A percentile compares a stretch with the other conserved stretches of the same genome.
Evolutionary conservation across 2,329 filamentous ascomycete species (phyloP).

Genomic region (Calonectria fujianensis): DNA sequence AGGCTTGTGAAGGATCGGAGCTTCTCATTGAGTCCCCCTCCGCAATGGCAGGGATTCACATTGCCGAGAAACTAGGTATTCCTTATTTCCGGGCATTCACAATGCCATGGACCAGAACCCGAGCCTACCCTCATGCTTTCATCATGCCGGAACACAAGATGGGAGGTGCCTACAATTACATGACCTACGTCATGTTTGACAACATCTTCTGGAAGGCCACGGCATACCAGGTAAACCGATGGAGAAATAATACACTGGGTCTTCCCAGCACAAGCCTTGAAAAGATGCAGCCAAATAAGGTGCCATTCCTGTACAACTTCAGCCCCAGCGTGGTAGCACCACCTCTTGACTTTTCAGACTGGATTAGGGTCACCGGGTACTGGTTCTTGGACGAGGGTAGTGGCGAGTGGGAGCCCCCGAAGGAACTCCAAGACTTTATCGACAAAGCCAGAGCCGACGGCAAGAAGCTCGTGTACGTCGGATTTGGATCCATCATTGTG

Average conservation of each 20-base stretch:
- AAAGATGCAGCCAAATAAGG: slow-evolving; percentile 96
- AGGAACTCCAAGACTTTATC: slow-evolving; percentile 88
- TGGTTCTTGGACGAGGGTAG: slow-evolving; percentile 93
- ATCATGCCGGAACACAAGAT: slow-evolving; percentile 94
- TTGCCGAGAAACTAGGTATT: slow-evolving; percentile 92
- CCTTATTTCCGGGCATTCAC: slow-evolving; percentile 98
- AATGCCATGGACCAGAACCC: slow-evolving; percentile 98
- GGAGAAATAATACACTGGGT: slow-evolving; percentile 87
- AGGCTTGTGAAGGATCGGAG: slow-evolving; percentile 89
- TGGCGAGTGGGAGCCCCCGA: slow-evolving; percentile 81
- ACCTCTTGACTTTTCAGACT: slow-evolving; percentile 96
- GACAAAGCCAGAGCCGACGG: slow-evolving; percentile 84
- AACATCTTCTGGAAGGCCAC: slow-evolving; percentile 98
- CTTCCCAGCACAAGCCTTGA: slow-evolving; percentile 88
- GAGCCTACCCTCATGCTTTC: slow-evolving; percentile 97
- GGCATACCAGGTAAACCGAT: slow-evolving; percentile 91
- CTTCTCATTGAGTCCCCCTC: slow-evolving; percentile 96
- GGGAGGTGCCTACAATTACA: slow-evolving; percentile 95
- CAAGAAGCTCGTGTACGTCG: slow-evolving; percentile 97
- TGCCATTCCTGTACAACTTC: slow-evolving; percentile 99
- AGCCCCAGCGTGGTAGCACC: slow-evolving; percentile 95
- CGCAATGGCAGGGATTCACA: slow-evolving; percentile 98
- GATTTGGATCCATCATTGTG: slow-evolving; percentile 97
- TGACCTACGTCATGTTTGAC: slow-evolving; percentile 97
- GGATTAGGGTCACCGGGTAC: slow-evolving; percentile 97